Conservation (phyloP, 2,329 filamentous ascomycete species). For the Phyllosticta paracitricarpa region DNA sequence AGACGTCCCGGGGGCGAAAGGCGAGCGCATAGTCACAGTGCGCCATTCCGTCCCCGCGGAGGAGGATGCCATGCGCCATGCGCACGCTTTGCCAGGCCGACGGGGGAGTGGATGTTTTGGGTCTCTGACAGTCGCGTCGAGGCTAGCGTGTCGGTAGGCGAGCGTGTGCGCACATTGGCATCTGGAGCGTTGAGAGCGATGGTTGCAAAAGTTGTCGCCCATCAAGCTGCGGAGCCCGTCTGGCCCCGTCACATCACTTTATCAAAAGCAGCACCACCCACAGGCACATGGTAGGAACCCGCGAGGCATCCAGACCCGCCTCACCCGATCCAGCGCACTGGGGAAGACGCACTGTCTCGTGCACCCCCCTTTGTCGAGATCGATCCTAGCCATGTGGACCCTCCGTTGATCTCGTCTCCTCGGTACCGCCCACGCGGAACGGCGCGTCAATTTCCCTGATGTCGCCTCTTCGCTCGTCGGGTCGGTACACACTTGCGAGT, state of each 20-base stretch:
- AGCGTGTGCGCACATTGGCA: neutral
- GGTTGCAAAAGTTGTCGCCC: neutral
- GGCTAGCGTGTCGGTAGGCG: neutral
- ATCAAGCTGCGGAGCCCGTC: neutral
- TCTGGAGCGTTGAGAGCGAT: neutral
- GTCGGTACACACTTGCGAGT: neutral
- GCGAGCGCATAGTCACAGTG: conserved; percentile 6
- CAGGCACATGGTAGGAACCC: neutral
- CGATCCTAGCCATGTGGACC: neutral
- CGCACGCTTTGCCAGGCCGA: neutral
- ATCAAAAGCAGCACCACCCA: neutral
- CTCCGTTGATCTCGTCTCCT: neutral
- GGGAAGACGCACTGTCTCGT: neutral
- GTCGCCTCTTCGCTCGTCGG: neutral
- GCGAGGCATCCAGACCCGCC: neutral
- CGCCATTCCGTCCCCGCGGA: neutral
- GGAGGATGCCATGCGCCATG: neutral
- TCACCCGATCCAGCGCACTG: neutral
- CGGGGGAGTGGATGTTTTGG: neutral
- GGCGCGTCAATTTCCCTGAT: neutral
- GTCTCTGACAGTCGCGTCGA: neutral
- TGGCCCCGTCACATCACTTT: neutral
- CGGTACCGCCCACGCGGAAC: neutral
- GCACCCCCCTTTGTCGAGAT: neutral
- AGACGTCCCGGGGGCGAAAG: neutral